Evolutionary conservation across 1,284 basidiomycete species (phyloP).

Genomic region (Cronartium ribicola): DNA sequence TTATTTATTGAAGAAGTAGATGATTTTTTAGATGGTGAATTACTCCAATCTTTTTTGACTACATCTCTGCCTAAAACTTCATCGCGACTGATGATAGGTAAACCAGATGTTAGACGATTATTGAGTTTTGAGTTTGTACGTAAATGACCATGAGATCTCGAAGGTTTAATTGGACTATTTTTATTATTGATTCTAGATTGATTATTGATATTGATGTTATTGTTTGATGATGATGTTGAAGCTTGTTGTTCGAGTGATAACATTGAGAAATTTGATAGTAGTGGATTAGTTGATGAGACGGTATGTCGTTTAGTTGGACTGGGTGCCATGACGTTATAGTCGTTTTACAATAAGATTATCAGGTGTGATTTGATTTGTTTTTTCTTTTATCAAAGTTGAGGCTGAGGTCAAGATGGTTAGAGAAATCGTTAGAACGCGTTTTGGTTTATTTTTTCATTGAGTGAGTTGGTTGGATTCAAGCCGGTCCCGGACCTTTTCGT

Average conservation of each 20-base stretch:
- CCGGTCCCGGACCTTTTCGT: too few species aligned
- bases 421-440: too few species aligned
- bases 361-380: too few species aligned
- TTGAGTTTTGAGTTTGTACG: background rate
- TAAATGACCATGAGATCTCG: background rate
- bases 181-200: background rate
- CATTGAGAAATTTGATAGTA: constrained; percentile 29
- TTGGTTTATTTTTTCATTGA: too few species aligned
- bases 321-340: constrained; percentile 19
- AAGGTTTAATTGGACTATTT: background rate
- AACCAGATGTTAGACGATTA: background rate
- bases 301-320: constrained; percentile 35
- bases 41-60: constrained; percentile 37
- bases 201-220: background rate
- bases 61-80: constrained; percentile 34
- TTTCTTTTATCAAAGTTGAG: too few species aligned
- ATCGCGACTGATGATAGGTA: constrained; percentile 25
- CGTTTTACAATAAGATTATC: too few species aligned
- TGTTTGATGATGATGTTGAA: too few species aligned
- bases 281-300: constrained; percentile 12
- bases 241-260: constrained; percentile 20
- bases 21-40: constrained; percentile 28
- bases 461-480: too few species aligned
- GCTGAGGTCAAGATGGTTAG: too few species aligned
- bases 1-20: background rate